Evolutionary conservation across 2,329 filamentous ascomycete genomes (phyloP).

Genomic region (Onygena corvina): DNA sequence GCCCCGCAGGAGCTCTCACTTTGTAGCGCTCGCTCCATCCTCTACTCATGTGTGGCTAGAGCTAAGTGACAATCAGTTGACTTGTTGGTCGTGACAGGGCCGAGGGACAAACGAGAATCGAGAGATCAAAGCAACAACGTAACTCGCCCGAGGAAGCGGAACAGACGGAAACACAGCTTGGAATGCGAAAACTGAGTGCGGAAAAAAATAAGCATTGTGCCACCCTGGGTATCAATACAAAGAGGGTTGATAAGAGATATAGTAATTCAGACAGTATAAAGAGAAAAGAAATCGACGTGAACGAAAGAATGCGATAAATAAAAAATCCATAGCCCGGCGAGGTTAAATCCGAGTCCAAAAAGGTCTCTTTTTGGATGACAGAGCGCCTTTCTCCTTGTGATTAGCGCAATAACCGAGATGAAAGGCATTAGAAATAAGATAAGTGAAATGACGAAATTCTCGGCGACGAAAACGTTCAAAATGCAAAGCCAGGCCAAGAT

Average conservation of each 20-base stretch:
- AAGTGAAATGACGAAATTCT: neutral
- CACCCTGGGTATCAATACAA: constrained; percentile 9
- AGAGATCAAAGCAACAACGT: neutral
- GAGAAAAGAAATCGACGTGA: neutral
- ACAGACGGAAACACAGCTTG: neutral
- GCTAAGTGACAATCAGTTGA: neutral
- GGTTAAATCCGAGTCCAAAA: neutral
- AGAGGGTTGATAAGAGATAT: constrained; percentile 1
- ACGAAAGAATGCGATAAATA: neutral
- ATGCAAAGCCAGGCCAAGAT: neutral
- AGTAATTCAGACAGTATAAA: neutral
- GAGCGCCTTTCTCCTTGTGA: neutral
- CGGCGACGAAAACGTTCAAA: neutral
- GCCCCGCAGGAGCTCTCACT: neutral
- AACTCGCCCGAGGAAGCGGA: neutral
- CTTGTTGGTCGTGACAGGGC: neutral
- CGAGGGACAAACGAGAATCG: neutral
- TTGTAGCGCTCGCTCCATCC: too few species aligned
- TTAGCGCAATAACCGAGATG: neutral
- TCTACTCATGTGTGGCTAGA: neutral
- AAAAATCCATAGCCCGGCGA: neutral
- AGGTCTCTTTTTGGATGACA: neutral
- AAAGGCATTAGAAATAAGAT: neutral
- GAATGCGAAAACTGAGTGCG: neutral
- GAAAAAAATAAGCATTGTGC: constrained; percentile 8